These are phyloP conservation scores for Mycena pura DNA, from an alignment of 768 basidiomycete species.

Conservation along the genomic window DNA sequence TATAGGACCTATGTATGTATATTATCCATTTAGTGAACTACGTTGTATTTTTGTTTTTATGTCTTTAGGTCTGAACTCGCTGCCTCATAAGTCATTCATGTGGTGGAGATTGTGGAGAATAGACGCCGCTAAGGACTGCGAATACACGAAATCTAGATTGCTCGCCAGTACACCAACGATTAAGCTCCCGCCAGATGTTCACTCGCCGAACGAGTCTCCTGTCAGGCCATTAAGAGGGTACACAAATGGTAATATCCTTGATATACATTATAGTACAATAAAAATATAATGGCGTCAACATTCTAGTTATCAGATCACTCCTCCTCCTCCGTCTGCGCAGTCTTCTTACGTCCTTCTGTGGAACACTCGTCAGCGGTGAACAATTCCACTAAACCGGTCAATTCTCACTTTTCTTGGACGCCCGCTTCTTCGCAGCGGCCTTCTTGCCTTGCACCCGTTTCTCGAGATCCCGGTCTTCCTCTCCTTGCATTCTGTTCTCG, in stretches of 20 bases:
- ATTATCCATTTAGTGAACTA: too few species aligned
- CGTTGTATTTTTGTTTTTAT: too few species aligned
- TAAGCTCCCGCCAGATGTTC: too few species aligned
- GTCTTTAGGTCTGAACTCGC: too few species aligned
- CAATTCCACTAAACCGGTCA: neutral
- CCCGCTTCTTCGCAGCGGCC: constrained; percentile 76
- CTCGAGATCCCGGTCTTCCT: constrained; percentile 91
- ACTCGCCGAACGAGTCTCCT: too few species aligned
- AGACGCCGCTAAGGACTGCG: too few species aligned
- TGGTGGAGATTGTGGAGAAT: too few species aligned
- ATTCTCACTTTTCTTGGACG: constrained; percentile 52
- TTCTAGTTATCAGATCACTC: neutral
- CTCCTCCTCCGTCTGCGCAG: constrained; percentile 21
- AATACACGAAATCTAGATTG: too few species aligned
- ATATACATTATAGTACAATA: constrained; percentile 17
- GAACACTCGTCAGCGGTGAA: neutral
- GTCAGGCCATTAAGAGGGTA: too few species aligned
- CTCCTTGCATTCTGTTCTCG: constrained; percentile 82
- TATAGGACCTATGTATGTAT: too few species aligned
- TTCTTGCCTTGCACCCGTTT: constrained; percentile 86
- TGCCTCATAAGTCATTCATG: too few species aligned
- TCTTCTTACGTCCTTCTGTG: constrained; percentile 29
- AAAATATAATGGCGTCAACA: neutral
- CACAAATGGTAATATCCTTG: neutral
- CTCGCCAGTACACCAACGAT: too few species aligned